Evolutionary conservation across 352 stramenopile species (phyloP).

Genomic region (Aphanomyces euteiches): DNA sequence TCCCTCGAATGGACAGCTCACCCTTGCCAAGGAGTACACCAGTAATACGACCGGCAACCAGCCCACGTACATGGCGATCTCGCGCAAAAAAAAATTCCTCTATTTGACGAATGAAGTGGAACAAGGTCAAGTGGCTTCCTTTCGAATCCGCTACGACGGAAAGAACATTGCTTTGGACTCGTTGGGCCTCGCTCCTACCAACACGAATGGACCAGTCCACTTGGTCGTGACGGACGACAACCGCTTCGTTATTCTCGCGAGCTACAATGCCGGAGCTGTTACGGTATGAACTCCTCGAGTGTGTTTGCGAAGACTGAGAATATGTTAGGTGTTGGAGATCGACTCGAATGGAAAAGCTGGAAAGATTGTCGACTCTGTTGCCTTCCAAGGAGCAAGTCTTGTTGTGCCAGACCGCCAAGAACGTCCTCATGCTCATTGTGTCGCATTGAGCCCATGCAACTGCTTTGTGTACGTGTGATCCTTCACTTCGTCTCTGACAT

Average conservation of each 20-base stretch:
- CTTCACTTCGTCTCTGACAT: not conserved
- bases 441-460: conserved; percentile 17
- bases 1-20: conserved; percentile 11
- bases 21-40: not conserved
- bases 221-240: conserved; percentile 7
- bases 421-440: conserved; percentile 15
- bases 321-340: conserved; percentile 4
- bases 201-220: conserved; percentile 18
- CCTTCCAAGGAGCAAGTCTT: conserved; percentile 2
- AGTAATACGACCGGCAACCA: conserved; percentile 24
- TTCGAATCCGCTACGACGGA: not conserved
- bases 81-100: conserved; percentile 11
- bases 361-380: conserved; percentile 4
- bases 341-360: not conserved
- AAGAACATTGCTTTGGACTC: not conserved
- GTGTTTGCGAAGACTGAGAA: no score
- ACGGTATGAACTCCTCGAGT: not conserved
- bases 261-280: conserved; percentile 19
- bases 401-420: conserved; percentile 25
- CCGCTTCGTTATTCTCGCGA: conserved; percentile 13
- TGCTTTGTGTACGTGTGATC: conserved; percentile 16
- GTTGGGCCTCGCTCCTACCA: conserved; percentile 17
- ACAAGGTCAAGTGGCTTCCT: conserved; percentile 2
- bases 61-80: conserved; percentile 21
- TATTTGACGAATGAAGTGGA: conserved; percentile 28